These are phyloP conservation scores for Chlorella sorokiniana DNA, from an alignment of 139 green algal species.

Conservation along the genomic window DNA sequence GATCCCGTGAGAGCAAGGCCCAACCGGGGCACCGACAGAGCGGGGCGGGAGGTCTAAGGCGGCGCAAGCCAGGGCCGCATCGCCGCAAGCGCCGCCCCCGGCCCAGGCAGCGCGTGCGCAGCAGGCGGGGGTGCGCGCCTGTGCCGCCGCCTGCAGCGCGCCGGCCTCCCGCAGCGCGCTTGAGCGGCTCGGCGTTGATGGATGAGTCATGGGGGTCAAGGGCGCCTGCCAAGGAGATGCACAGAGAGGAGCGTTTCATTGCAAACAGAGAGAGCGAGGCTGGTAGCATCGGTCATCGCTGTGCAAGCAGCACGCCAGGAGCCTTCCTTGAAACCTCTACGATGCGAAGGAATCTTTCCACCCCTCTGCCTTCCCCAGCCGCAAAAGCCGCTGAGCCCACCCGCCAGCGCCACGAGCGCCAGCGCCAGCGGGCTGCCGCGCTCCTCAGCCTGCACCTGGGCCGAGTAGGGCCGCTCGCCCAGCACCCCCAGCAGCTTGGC, in stretches of 20 bases:
- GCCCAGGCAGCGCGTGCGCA: no score
- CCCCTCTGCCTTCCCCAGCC: no score
- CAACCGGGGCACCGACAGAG: no score
- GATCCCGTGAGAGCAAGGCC: no score
- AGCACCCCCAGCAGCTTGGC: constrained; percentile 8
- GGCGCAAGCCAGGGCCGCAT: no score
- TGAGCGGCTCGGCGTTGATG: constrained; percentile 30
- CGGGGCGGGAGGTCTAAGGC: no score
- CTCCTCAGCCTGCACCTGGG: constrained; percentile 29
- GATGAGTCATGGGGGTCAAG: constrained; percentile 19
- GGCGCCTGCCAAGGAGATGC: not conserved
- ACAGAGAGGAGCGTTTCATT: not conserved
- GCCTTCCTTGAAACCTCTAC: no score
- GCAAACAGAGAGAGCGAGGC: not conserved
- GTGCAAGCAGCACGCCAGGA: no score
- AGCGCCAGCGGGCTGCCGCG: constrained; percentile 13
- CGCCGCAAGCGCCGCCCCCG: no score
- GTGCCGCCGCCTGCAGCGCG: constrained; percentile 29
- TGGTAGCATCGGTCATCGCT: not conserved
- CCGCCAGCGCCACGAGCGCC: constrained; percentile 29
- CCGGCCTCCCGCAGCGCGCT: constrained; percentile 37
- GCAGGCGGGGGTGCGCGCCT: no score
- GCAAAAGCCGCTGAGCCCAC: not conserved
- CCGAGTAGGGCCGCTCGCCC: constrained; percentile 13
- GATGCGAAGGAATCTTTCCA: no score